These are phyloP conservation scores for Arthrobotrys sphaeroides DNA, from an alignment of 2,329 filamentous ascomycete species.

Conservation along the genomic window DNA sequence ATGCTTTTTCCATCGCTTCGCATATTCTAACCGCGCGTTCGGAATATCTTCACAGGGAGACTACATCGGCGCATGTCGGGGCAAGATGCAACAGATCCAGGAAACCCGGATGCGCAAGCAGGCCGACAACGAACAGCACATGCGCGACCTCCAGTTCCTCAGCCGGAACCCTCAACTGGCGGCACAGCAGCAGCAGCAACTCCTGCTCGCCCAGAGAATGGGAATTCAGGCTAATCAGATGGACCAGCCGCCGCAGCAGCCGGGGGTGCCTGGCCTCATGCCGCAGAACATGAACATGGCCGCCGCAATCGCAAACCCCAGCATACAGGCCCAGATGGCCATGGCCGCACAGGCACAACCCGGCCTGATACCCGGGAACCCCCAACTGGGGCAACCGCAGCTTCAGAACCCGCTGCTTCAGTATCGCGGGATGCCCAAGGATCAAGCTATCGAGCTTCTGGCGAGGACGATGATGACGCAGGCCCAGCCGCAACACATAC, in stretches of 20 bases:
- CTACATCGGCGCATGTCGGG: constrained; percentile 31
- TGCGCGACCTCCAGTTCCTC: constrained; percentile 41
- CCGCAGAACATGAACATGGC: constrained; percentile 34
- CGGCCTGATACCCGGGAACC: constrained; percentile 21
- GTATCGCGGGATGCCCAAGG: constrained; percentile 42
- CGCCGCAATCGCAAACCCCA: constrained; percentile 32
- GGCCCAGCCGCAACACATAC: constrained; percentile 49
- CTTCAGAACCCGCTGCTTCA: constrained; percentile 15
- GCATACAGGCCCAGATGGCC: constrained; percentile 39
- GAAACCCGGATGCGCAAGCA: constrained; percentile 45
- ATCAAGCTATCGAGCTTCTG: constrained; percentile 37
- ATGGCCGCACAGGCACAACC: constrained; percentile 38
- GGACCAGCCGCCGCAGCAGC: neutral
- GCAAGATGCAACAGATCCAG: constrained; percentile 51
- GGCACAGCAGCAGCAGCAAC: constrained; percentile 42
- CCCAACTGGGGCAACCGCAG: constrained; percentile 8
- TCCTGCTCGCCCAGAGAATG: constrained; percentile 31
- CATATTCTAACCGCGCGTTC: neutral
- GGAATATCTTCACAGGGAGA: constrained; percentile 21
- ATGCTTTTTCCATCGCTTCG: neutral
- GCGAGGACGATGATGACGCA: constrained; percentile 36
- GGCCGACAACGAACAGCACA: constrained; percentile 31
- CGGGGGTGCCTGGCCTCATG: constrained; percentile 14
- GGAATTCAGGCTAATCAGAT: constrained; percentile 8
- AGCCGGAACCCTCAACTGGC: constrained; percentile 28